Evolutionary conservation across 2,329 filamentous ascomycete species (phyloP).

Genomic region (Phoma herbarum): DNA sequence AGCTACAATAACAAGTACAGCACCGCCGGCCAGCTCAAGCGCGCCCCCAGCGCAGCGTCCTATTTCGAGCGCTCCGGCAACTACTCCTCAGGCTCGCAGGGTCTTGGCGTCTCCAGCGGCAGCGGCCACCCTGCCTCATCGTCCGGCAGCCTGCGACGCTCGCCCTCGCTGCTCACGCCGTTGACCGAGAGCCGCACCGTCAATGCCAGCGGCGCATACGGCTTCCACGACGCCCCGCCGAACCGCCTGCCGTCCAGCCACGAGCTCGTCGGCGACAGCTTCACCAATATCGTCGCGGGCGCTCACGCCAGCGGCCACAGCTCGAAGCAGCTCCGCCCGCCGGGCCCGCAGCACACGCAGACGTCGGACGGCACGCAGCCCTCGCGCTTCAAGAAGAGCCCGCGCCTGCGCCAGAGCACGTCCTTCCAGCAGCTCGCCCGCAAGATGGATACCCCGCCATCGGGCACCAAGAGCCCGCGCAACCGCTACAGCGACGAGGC

Average conservation of each 20-base stretch:
- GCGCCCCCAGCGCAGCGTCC: conserved; percentile 31
- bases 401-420: conserved; percentile 52
- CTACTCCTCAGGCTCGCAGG: conserved; percentile 8
- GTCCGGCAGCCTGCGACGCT: conserved; percentile 22
- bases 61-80: conserved; percentile 28
- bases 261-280: conserved; percentile 20
- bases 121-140: conserved; percentile 11
- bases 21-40: conserved; percentile 22
- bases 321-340: conserved; percentile 33
- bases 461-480: conserved; percentile 48
- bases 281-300: conserved; percentile 15
- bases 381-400: conserved; percentile 33
- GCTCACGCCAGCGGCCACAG: conserved; percentile 25
- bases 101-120: conserved; percentile 25
- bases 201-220: conserved; percentile 19
- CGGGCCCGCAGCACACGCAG: conserved; percentile 40
- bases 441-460: conserved; percentile 56
- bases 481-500: conserved; percentile 53
- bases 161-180: conserved; percentile 30
- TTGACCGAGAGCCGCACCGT: conserved; percentile 29
- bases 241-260: conserved; percentile 14
- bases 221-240: conserved; percentile 14
- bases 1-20: conserved; percentile 26
- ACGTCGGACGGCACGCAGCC: conserved; percentile 34
- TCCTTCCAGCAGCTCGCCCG: conserved; percentile 55